Base-by-base conservation (phyloP, 768 basidiomycete species). In the Leccinum barrowsii region DNA sequence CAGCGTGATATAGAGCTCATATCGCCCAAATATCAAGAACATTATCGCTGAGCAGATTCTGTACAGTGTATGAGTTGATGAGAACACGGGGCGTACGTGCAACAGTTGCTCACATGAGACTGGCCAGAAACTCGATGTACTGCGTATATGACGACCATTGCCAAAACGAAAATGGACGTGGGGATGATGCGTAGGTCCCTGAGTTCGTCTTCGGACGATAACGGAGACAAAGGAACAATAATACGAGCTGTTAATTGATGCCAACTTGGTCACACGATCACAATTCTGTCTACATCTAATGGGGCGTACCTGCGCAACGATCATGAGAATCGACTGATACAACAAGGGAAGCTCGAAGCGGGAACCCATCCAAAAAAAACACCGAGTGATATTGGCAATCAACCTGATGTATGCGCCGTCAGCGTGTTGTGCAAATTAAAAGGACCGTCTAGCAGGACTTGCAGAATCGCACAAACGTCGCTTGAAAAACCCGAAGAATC, bases 281-380 rank as follows among this genome's bases (percentile, higher is more conserved):
- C 63, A 55, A n/a, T 44, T 44, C 50, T 53, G 54, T 52, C 48
- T 46, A 40, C 30, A 42, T 10, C 32, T 19, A 54, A 34, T 52
- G 59, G 26, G 40, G 66, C 79, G 54, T 66, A 90, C 91, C 76
- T 94, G 92, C 15, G 90, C 84, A 48, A 87, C 61, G 59, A 94
- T 92, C 92, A 94, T 91, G 53, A 94, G 76, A 56, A 93, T 73
- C 17, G 90, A 91, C 72, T 94, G 92, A 8, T 91, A 63, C n/a
- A 94, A 77, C 53, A 94, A 74, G 2, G 91, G 82, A 49, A 81
- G 73, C 75, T 93, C 92, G 70, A 92, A 94, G 54, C 67, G 88
- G 40, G 86, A 77, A 56, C 92, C 92, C 35, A 94, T 75, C 92
- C 92, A 94, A 75, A 93, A 94, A 78, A 92, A 94, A 72, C 92